Percentiles rank a stretch among this genome's conserved stretches.
These are phyloP conservation scores for Fusarium tanahbumbuense DNA, from an alignment of 2,329 filamentous ascomycete genomes.

Conservation along the genomic window DNA sequence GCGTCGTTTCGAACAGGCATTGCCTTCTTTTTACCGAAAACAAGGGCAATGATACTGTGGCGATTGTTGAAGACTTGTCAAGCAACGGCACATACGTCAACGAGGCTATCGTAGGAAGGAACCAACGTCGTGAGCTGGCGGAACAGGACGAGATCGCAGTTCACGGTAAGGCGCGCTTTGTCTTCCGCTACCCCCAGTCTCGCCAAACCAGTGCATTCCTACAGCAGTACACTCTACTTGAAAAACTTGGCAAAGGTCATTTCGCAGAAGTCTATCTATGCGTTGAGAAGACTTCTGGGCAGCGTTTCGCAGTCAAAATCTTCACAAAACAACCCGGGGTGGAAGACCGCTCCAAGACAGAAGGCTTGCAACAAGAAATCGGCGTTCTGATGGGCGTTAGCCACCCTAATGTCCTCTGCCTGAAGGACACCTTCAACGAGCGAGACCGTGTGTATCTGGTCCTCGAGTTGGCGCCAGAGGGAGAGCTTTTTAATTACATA, in stretches of 20 bases:
- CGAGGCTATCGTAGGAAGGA: slow-evolving; percentile 88
- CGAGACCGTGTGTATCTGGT: slow-evolving; percentile 90
- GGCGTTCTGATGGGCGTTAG: slow-evolving; percentile 97
- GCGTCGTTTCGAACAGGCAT: slow-evolving; percentile 88
- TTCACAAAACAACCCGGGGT: slow-evolving; percentile 88
- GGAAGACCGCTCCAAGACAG: slow-evolving; percentile 84
- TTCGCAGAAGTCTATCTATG: slow-evolving; percentile 95
- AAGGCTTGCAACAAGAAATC: slow-evolving; percentile 93
- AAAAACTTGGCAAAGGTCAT: slow-evolving; percentile 92
- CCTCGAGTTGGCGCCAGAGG: slow-evolving; percentile 88
- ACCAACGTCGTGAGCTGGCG: slow-evolving; percentile 87
- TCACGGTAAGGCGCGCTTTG: slow-evolving; percentile 84
- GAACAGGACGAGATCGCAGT: slow-evolving; percentile 93
- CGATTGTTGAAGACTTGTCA: slow-evolving; percentile 91
- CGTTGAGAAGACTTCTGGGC: slow-evolving; percentile 84
- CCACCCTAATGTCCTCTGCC: slow-evolving; percentile 89
- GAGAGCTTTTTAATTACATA: slow-evolving; percentile 96
- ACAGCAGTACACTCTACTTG: slow-evolving; percentile 85
- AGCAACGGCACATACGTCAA: slow-evolving; percentile 98
- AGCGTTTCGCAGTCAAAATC: slow-evolving; percentile 90
- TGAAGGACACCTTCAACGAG: slow-evolving; percentile 97
- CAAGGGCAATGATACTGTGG: slow-evolving; percentile 69
- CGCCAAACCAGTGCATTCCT: slow-evolving; percentile 81
- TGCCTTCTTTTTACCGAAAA: slow-evolving; percentile 75
- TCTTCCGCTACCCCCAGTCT: slow-evolving; percentile 88